phyloP scores from a whole-genome alignment of 2,329 filamentous ascomycete species.

The Thermoascus crustaceus region DNA sequence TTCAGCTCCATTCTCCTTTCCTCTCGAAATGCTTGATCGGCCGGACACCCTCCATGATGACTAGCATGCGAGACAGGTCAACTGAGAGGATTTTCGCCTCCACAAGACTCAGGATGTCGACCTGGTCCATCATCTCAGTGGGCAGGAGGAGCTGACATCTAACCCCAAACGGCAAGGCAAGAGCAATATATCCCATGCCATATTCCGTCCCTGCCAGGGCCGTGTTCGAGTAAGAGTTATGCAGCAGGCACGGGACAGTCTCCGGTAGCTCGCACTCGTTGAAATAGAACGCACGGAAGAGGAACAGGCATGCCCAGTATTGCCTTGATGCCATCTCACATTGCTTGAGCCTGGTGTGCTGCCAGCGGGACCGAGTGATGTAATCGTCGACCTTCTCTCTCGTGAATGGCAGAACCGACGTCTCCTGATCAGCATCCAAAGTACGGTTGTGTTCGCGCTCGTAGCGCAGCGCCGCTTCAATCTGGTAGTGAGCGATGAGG shows the following conservation, averaged over 20 bases:
- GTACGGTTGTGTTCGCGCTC: constrained; percentile 41
- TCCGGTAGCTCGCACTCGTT: constrained; percentile 44
- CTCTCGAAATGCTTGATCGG: constrained; percentile 26
- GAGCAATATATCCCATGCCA: constrained; percentile 17
- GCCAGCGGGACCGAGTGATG: constrained; percentile 36
- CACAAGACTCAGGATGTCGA: constrained; percentile 25
- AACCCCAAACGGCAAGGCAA: constrained; percentile 25
- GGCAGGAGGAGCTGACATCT: constrained; percentile 21
- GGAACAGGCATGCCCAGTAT: constrained; percentile 47
- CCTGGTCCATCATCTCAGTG: constrained; percentile 14
- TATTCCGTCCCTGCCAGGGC: constrained; percentile 14
- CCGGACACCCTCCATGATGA: constrained; percentile 26
- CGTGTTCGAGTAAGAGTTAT: constrained; percentile 17
- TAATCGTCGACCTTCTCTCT: constrained; percentile 40
- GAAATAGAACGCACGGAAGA: constrained; percentile 52
- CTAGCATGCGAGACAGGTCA: constrained; percentile 23
- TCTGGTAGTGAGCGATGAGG: constrained; percentile 56
- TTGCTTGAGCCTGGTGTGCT: constrained; percentile 33
- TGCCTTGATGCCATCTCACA: constrained; percentile 29
- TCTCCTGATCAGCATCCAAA: constrained; percentile 27
- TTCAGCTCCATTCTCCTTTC: constrained; percentile 21
- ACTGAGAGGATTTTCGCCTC: constrained; percentile 27
- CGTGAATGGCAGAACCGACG: constrained; percentile 43
- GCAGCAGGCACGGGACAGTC: constrained; percentile 34
- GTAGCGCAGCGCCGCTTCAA: constrained; percentile 52